These are phyloP conservation scores for Globisporangium polare DNA, from an alignment of 352 stramenopile species.

Conservation along the genomic window DNA sequence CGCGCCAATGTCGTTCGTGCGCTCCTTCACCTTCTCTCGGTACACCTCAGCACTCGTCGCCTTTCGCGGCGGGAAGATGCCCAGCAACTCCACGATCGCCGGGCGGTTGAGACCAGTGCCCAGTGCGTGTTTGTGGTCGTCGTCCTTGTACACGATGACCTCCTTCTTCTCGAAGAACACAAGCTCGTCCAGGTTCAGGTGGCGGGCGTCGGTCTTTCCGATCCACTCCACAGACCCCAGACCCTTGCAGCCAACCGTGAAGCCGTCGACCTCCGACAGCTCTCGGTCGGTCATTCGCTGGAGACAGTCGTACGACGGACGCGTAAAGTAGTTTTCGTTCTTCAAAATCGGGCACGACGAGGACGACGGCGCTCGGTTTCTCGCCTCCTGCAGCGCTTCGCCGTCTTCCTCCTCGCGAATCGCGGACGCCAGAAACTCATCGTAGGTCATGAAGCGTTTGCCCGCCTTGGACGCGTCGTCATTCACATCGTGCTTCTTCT, in stretches of 20 bases:
- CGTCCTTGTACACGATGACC: slow-evolving; percentile 83
- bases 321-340: slow-evolving; percentile 77
- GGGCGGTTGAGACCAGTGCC: slow-evolving; percentile 75
- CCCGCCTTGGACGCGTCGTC: slow-evolving; percentile 23
- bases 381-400: slow-evolving; percentile 7
- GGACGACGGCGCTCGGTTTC: slow-evolving; percentile 18
- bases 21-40: slow-evolving; percentile 71
- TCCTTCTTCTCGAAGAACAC: slow-evolving; percentile 83
- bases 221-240: slow-evolving; percentile 80
- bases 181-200: slow-evolving; percentile 75
- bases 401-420: slow-evolving; percentile 48
- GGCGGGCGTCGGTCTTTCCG: slow-evolving; percentile 72
- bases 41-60: slow-evolving; percentile 56
- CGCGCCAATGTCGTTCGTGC: slow-evolving; percentile 71
- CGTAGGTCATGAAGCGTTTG: slow-evolving; percentile 79
- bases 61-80: slow-evolving; percentile 71
- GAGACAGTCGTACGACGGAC: slow-evolving; percentile 61
- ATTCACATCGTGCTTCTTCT: slow-evolving; percentile 29
- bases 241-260: slow-evolving; percentile 77
- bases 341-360: slow-evolving; percentile 62
- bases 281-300: slow-evolving; percentile 72
- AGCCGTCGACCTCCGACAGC: slow-evolving; percentile 62
- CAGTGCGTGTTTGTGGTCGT: slow-evolving; percentile 74
- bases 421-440: slow-evolving; percentile 70
- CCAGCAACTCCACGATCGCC: slow-evolving; percentile 72